phyloP scores from a whole-genome alignment of 306 rosid genomes.

The Castanea sativa region DNA sequence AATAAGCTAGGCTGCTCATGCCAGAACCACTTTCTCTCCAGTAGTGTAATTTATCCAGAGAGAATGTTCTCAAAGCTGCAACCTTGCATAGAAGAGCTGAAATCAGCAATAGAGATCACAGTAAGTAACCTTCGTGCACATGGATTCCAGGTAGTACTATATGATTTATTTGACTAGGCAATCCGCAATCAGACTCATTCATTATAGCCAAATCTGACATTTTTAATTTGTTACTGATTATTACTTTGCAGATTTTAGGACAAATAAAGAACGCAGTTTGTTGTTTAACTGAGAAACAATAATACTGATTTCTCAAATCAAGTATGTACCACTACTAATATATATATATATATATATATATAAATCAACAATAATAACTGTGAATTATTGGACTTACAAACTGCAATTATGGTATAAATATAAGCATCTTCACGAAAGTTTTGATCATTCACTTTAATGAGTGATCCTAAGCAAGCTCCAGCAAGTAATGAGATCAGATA shows the following conservation, averaged over 20 bases:
- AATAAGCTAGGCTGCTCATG: slow-evolving; percentile 94
- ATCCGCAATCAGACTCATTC: background rate
- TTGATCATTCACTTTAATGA: slow-evolving; percentile 59
- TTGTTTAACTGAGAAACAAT: background rate
- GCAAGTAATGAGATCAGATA: slow-evolving; percentile 88
- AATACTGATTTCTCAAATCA: background rate
- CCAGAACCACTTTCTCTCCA: slow-evolving; percentile 94
- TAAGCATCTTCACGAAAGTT: slow-evolving; percentile 72
- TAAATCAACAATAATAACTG: background rate
- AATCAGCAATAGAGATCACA: slow-evolving; percentile 26
- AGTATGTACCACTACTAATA: background rate
- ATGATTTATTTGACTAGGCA: background rate
- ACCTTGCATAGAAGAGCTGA: slow-evolving; percentile 93
- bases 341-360: background rate
- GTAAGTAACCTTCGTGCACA: slow-evolving; percentile 22
- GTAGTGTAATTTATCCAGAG: slow-evolving; percentile 69
- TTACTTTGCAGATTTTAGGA: background rate
- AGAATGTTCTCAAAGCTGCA: slow-evolving; percentile 89
- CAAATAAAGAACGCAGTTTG: background rate
- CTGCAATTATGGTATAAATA: slow-evolving; percentile 82
- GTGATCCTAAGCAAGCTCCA: slow-evolving; percentile 93
- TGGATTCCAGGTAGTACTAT: slow-evolving; percentile 7
- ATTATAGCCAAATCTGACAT: background rate
- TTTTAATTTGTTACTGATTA: background rate
- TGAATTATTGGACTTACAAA: slow-evolving; percentile 57